These are phyloP conservation scores for Alloascoidea africana DNA, from an alignment of 805 yeast genomes.

Conservation along the genomic window DNA sequence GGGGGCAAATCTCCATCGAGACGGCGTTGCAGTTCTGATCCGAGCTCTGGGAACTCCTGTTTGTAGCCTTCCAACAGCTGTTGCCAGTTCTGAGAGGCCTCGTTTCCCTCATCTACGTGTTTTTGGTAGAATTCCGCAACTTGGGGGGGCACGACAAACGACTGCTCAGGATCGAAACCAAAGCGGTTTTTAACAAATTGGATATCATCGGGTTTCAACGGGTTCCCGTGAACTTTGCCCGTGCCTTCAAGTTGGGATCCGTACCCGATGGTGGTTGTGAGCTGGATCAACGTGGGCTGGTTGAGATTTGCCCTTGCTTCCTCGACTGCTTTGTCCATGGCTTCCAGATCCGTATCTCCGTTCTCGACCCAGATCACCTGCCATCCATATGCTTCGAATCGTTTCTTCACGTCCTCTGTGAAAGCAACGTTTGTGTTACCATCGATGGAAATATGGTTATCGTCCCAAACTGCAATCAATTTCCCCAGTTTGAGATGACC, in stretches of 20 bases:
- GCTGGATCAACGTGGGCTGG: slow-evolving; percentile 23
- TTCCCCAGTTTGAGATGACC: slow-evolving; percentile 23
- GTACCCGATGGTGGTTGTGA: slow-evolving; percentile 20
- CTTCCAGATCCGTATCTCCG: slow-evolving; percentile 18
- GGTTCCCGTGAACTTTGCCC: slow-evolving; percentile 22
- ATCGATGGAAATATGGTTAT: slow-evolving; percentile 23
- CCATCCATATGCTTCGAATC: slow-evolving; percentile 22
- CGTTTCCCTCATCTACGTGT: slow-evolving; percentile 12
- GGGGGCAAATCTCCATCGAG: slow-evolving; percentile 16
- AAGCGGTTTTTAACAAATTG: slow-evolving; percentile 6
- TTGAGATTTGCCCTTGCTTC: slow-evolving; percentile 15
- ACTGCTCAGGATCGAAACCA: slow-evolving; percentile 12
- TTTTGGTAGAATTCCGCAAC: slow-evolving; percentile 18
- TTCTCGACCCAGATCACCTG: slow-evolving; percentile 20
- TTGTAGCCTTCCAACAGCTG: slow-evolving; percentile 11
- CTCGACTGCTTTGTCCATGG: slow-evolving; percentile 19
- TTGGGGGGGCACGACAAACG: slow-evolving; percentile 13
- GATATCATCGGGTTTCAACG: slow-evolving; percentile 18
- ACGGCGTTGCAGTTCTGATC: slow-evolving; percentile 14
- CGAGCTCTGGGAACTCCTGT: slow-evolving; percentile 16
- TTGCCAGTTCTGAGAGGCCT: slow-evolving; percentile 13
- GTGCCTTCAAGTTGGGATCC: slow-evolving; percentile 17
- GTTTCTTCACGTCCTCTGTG: slow-evolving; percentile 19
- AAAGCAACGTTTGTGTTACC: slow-evolving; percentile 21
- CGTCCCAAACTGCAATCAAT: slow-evolving; percentile 21